A percentile compares a stretch with the other conserved stretches of the same genome.
These are phyloP conservation scores for Ceratorhiza oryzae-sativae DNA, from an alignment of 1,284 basidiomycete genomes.

Conservation along the genomic window DNA sequence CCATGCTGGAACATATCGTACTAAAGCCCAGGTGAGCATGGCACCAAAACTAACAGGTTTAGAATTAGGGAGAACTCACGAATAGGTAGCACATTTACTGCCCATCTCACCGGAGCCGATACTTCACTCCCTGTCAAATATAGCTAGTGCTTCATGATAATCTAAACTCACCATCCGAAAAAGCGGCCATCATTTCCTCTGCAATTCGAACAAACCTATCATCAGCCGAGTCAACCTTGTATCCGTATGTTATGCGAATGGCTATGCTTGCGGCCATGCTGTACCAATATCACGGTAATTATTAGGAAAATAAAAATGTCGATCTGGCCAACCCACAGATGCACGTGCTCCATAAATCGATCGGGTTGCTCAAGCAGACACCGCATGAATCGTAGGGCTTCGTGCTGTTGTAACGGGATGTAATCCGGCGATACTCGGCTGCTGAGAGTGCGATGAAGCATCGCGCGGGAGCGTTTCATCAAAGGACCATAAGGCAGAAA, in stretches of 20 bases:
- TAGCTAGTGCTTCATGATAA: no score
- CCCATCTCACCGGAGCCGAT: constrained; percentile 7
- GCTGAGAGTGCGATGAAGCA: constrained; percentile 31
- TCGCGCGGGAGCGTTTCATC: constrained; percentile 20
- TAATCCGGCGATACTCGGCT: constrained; percentile 29
- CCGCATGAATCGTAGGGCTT: neutral
- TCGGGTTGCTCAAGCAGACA: constrained; percentile 1
- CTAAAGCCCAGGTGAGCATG: constrained; percentile 35
- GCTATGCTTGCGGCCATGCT: constrained; percentile 32
- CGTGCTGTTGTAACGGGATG: constrained; percentile 15
- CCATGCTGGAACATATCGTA: constrained; percentile 49
- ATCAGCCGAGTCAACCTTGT: constrained; percentile 27
- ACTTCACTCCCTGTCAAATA: neutral
- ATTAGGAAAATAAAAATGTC: neutral
- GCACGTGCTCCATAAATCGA: constrained; percentile 22
- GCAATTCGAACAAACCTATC: constrained; percentile 6
- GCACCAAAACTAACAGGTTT: neutral
- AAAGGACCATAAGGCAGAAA: constrained; percentile 9
- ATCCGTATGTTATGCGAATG: constrained; percentile 21
- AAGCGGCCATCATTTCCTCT: constrained; percentile 20
- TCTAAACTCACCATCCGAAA: constrained; percentile 9
- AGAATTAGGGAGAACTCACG: neutral
- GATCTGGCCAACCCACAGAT: neutral
- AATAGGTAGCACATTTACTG: constrained; percentile 9
- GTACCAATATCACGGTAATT: neutral